A percentile compares a stretch with the other conserved stretches of the same genome.
Conservation (phyloP, 805 yeast genomes). For the Yarrowia sp. region DNA sequence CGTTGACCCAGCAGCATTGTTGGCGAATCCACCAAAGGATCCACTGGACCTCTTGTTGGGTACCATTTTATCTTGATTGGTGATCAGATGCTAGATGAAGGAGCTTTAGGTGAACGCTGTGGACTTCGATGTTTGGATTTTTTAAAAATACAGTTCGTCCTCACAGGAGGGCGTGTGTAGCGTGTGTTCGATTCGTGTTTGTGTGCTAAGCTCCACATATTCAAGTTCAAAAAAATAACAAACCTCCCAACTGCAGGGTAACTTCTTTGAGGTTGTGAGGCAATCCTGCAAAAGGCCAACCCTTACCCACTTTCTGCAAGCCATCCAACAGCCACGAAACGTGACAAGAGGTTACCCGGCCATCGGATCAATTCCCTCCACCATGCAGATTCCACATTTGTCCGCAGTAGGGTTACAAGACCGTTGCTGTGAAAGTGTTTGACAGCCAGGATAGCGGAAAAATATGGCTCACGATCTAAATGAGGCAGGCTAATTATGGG, state of each 20-base stretch:
- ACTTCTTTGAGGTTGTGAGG: background rate
- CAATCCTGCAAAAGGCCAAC: background rate
- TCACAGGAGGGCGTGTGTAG: slow-evolving; percentile 10
- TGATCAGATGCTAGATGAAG: slow-evolving; percentile 18
- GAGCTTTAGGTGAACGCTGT: background rate
- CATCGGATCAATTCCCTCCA: slow-evolving; percentile 16
- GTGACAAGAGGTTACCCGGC: slow-evolving; percentile 5
- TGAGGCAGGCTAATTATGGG: background rate
- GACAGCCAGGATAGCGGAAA: background rate
- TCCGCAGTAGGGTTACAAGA: slow-evolving; percentile 9
- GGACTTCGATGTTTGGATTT: slow-evolving; percentile 22
- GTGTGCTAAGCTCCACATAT: background rate
- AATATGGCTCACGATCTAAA: background rate
- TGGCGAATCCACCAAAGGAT: slow-evolving; percentile 19
- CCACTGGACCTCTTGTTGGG: slow-evolving; percentile 23
- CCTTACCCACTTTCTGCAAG: background rate
- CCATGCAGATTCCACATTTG: slow-evolving; percentile 12
- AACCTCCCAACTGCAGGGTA: slow-evolving; percentile 1
- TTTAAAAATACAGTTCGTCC: slow-evolving; percentile 8
- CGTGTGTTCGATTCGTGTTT: slow-evolving; percentile 23
- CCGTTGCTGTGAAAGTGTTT: slow-evolving; percentile 11
- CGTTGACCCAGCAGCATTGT: background rate
- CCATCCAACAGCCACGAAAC: background rate
- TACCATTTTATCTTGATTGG: slow-evolving; percentile 2
- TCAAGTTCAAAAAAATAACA: background rate